A percentile compares a stretch with the other conserved stretches of the same genome.
Conservation (phyloP, 306 rosid genomes). For the Ceratonia siliqua region DNA sequence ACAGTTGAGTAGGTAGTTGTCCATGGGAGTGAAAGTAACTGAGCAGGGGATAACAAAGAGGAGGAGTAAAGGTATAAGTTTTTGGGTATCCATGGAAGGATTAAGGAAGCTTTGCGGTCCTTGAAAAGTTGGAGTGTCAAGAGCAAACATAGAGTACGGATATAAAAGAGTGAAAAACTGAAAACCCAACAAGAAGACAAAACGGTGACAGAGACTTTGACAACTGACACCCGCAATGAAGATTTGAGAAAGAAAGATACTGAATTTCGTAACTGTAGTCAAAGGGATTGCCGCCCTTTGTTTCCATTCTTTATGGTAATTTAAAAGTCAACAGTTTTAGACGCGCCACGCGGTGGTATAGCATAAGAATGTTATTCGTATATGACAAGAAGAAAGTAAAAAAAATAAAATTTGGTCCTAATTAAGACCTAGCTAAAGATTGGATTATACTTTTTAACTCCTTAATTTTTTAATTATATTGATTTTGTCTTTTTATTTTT, state of each 20-base stretch:
- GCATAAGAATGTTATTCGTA: background rate
- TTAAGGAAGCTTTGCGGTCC: constrained; percentile 8
- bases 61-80: constrained; percentile 33
- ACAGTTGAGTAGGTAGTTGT: constrained; percentile 76
- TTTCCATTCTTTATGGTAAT: background rate
- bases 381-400: constrained; percentile 19
- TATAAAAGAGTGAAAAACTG: background rate
- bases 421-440: too few relatives aligned
- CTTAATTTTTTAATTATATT: too few relatives aligned
- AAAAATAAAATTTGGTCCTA: constrained; percentile 17
- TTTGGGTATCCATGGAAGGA: constrained; percentile 53
- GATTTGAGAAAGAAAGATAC: background rate
- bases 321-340: constrained; percentile 1
- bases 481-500: too few relatives aligned
- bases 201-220: background rate
- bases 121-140: background rate
- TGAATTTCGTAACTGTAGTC: constrained; percentile 27
- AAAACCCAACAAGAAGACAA: background rate
- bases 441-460: too few relatives aligned
- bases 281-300: constrained; percentile 11
- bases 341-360: background rate
- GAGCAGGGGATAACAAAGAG: constrained; percentile 39
- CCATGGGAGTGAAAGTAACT: constrained; percentile 60
- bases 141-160: background rate
- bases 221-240: constrained; percentile 1